A percentile compares a stretch with the other conserved stretches of the same genome.
These are phyloP conservation scores for Ganoderma sinense DNA, from an alignment of 1,284 basidiomycete genomes.

Conservation along the genomic window DNA sequence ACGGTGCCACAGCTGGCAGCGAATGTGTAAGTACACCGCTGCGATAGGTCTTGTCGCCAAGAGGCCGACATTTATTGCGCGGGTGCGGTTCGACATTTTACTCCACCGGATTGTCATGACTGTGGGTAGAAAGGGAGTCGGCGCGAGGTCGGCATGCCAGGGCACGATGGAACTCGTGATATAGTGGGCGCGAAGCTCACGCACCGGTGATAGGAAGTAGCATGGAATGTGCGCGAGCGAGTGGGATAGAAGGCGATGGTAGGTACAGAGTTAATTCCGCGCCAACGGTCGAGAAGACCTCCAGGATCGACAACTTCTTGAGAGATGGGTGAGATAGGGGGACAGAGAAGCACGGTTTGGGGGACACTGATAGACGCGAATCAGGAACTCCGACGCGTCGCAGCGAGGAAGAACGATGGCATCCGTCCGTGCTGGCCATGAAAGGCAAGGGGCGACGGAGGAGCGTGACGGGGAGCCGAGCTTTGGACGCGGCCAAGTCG, in stretches of 20 bases:
- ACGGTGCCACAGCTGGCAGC: not conserved
- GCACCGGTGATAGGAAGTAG: not conserved
- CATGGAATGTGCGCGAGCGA: not conserved
- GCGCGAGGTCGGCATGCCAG: conserved; percentile 9
- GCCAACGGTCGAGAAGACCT: not conserved
- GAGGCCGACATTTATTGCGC: conserved; percentile 12
- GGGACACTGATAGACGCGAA: conserved; percentile 10
- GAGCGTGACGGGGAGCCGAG: conserved; percentile 6
- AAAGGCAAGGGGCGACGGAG: conserved; percentile 2
- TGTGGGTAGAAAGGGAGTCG: not conserved
- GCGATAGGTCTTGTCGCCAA: not conserved
- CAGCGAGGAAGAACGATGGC: conserved; percentile 16
- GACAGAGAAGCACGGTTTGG: not conserved
- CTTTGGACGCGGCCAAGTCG: conserved; percentile 3
- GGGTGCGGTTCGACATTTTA: not conserved
- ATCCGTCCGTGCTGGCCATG: conserved; percentile 10
- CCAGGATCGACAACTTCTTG: conserved; percentile 14
- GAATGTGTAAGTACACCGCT: not conserved
- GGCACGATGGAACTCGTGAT: conserved; percentile 1
- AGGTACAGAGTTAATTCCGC: not conserved
- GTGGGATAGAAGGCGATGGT: not conserved
- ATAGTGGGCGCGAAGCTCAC: conserved; percentile 7
- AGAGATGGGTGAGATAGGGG: conserved; percentile 1
- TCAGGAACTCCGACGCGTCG: conserved; percentile 17
- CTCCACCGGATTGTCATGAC: not conserved